A percentile compares a stretch with the other conserved stretches of the same genome.
These are phyloP conservation scores for Rhodomyrtus tomentosa DNA, from an alignment of 345 rosid species.

Conservation along the genomic window DNA sequence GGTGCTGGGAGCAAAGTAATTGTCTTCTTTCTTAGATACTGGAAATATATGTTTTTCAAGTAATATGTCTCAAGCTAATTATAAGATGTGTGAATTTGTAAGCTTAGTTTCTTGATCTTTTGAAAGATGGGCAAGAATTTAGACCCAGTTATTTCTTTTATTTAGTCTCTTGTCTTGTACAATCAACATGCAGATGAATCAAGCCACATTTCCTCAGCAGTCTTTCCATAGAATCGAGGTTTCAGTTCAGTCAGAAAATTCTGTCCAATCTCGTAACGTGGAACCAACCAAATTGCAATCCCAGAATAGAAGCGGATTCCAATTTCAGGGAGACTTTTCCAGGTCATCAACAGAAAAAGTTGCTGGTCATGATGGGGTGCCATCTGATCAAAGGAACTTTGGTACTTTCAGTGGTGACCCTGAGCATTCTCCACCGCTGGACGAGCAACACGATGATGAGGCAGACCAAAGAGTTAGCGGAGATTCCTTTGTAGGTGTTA, in stretches of 20 bases:
- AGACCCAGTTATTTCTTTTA: neutral
- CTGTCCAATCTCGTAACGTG: conserved; percentile 22
- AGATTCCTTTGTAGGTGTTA: conserved; percentile 35
- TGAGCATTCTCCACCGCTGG: conserved; percentile 49
- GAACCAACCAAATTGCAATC: conserved; percentile 25
- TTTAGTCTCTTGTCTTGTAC: neutral
- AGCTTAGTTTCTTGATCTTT: neutral
- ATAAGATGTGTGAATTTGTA: neutral
- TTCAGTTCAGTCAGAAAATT: conserved; percentile 39
- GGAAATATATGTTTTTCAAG: neutral
- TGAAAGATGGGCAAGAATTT: neutral
- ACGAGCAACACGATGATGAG: conserved; percentile 56
- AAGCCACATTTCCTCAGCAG: conserved; percentile 25
- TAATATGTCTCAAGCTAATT: neutral
- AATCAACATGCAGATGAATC: conserved; percentile 4
- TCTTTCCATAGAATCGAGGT: conserved; percentile 32
- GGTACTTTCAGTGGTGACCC: conserved; percentile 24
- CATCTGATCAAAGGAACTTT: conserved; percentile 21
- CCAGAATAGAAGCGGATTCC: conserved; percentile 25
- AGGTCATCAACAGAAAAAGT: conserved; percentile 27
- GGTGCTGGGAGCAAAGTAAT: conserved; percentile 40
- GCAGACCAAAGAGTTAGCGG: conserved; percentile 57
- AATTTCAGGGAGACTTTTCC: conserved; percentile 27
- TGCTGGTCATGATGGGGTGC: conserved; percentile 13
- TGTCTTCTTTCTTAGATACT: neutral